These are phyloP conservation scores for Pascua sp. DNA, from an alignment of 1,284 basidiomycete genomes.

Conservation along the genomic window DNA sequence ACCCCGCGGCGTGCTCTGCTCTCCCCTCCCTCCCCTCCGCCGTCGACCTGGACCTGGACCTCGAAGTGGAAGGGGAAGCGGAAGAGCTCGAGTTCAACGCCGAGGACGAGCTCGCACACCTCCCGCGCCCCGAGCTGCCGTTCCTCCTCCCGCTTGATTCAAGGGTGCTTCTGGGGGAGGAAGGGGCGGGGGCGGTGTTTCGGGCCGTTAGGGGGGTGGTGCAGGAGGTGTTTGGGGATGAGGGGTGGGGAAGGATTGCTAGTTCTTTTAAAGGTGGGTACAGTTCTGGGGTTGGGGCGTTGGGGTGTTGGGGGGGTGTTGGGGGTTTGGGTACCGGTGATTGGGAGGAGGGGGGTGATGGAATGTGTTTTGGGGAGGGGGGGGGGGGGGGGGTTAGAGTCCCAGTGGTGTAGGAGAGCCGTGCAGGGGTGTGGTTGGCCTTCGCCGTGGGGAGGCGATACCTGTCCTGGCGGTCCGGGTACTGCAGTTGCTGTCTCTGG, in stretches of 20 bases:
- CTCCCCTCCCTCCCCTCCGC: slow-evolving; percentile 10
- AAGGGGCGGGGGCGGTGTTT: slow-evolving; percentile 25
- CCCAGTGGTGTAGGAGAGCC: no score
- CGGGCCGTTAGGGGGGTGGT: slow-evolving; percentile 28
- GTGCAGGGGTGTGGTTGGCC: no score
- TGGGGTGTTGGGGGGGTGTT: no score
- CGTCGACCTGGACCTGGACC: no score
- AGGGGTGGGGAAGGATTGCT: slow-evolving; percentile 44
- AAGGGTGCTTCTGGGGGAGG: slow-evolving; percentile 18
- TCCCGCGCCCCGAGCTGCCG: slow-evolving; percentile 22
- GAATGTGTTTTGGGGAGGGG: no score
- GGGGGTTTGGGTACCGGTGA: no score
- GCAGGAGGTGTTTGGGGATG: slow-evolving; percentile 43
- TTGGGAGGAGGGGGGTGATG: no score
- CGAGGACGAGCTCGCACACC: slow-evolving; percentile 25
- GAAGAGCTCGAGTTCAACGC: slow-evolving; percentile 22
- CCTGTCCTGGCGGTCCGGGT: no score
- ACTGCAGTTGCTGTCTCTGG: no score
- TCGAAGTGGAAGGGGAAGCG: slow-evolving; percentile 8
- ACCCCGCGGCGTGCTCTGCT: slow-evolving; percentile 20
- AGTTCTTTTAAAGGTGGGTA: slow-evolving; percentile 40
- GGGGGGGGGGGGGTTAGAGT: no score
- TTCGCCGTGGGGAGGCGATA: no score
- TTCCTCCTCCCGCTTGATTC: slow-evolving; percentile 29
- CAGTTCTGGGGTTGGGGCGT: no score